A percentile compares a stretch with the other conserved stretches of the same genome.
These are phyloP conservation scores for Pythium vanterpoolii DNA, from an alignment of 352 stramenopile genomes.

Conservation along the genomic window DNA sequence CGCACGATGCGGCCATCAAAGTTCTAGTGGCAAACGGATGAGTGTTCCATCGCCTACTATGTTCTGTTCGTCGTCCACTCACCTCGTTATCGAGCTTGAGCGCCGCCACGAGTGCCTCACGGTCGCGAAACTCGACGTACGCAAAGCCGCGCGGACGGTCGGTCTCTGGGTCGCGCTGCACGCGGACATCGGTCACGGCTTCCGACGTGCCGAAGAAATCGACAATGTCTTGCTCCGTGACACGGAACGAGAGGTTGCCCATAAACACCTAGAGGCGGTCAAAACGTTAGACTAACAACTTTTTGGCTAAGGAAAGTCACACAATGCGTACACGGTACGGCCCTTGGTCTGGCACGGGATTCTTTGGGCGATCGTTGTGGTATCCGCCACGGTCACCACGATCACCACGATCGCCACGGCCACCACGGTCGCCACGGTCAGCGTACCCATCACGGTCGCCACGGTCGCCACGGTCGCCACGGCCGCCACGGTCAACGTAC, in stretches of 20 bases:
- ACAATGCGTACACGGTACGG: constrained; percentile 64
- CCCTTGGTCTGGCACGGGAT: constrained; percentile 64
- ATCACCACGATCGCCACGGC: constrained; percentile 18
- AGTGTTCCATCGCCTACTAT: too few relatives aligned
- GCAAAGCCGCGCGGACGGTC: constrained; percentile 79
- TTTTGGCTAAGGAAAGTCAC: neutral
- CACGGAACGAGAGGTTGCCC: constrained; percentile 76
- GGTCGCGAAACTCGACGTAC: constrained; percentile 79
- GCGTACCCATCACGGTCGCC: constrained; percentile 3
- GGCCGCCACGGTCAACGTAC: constrained; percentile 23
- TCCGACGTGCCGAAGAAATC: constrained; percentile 55
- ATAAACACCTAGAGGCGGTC: constrained; percentile 80
- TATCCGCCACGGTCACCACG: constrained; percentile 21
- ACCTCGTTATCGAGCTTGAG: constrained; percentile 57
- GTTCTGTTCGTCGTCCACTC: neutral
- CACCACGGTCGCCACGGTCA: constrained; percentile 21
- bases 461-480: constrained; percentile 7
- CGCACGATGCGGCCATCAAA: constrained; percentile 47
- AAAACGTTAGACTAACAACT: neutral
- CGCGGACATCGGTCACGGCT: constrained; percentile 63
- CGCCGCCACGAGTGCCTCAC: constrained; percentile 60
- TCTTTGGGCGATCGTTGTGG: constrained; percentile 53
- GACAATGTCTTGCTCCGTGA: constrained; percentile 65
- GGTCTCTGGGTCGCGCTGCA: constrained; percentile 58
- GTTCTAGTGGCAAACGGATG: constrained; percentile 13